Evolutionary conservation across 495 filamentous ascomycete species (phyloP).

Genomic region (Neurospora tetraspora): DNA sequence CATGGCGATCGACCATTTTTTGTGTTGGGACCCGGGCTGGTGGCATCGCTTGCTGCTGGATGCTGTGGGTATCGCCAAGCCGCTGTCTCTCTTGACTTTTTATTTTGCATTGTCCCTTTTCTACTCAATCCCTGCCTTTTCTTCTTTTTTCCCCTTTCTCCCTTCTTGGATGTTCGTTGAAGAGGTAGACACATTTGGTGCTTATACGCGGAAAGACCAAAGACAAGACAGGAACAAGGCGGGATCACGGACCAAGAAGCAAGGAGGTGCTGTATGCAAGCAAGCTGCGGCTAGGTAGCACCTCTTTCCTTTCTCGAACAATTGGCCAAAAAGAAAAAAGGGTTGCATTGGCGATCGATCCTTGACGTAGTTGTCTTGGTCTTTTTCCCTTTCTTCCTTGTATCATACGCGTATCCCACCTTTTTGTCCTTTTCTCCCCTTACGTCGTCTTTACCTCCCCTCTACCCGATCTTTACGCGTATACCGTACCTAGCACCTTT

Average conservation of each 20-base stretch:
- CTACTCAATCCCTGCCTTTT: neutral
- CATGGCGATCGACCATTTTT: neutral
- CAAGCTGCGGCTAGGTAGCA: neutral
- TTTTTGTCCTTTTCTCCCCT: neutral
- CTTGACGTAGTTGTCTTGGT: neutral
- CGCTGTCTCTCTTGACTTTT: neutral
- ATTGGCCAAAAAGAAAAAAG: neutral
- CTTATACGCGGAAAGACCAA: neutral
- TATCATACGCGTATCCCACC: neutral
- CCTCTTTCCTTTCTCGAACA: neutral
- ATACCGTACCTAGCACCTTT: neutral
- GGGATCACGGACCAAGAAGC: neutral
- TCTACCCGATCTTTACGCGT: neutral
- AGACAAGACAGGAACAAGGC: neutral
- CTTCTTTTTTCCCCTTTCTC: neutral
- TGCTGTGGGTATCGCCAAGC: neutral
- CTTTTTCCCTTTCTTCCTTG: neutral
- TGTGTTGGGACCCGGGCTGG: too few relatives aligned
- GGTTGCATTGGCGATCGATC: neutral
- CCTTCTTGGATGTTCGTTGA: neutral
- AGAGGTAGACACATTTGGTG: neutral
- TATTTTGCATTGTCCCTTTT: neutral
- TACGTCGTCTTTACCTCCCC: slow-evolving; percentile 1
- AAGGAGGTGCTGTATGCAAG: neutral
- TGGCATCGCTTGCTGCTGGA: neutral